These are phyloP conservation scores for Acorus calamus DNA, from an alignment of 106 monocot species.

Conservation along the genomic window DNA sequence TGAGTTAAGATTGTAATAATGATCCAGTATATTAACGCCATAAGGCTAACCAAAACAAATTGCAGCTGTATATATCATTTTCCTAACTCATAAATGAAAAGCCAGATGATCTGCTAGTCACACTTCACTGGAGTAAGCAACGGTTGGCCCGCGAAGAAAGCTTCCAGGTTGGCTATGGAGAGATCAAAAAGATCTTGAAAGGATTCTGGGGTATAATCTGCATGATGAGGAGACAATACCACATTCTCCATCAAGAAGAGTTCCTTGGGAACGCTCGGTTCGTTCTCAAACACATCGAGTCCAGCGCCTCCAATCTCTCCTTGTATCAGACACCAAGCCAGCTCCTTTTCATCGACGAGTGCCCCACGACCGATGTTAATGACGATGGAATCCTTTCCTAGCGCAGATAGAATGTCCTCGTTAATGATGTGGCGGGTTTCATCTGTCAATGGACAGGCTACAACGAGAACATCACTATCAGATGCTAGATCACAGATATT, in stretches of 20 bases:
- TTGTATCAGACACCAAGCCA: constrained; percentile 21
- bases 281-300: constrained; percentile 71
- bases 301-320: constrained; percentile 55
- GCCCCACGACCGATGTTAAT: constrained; percentile 41
- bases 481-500: constrained; percentile 29
- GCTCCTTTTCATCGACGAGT: constrained; percentile 31
- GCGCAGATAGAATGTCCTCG: constrained; percentile 39
- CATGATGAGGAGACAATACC: constrained; percentile 41
- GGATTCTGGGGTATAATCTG: constrained; percentile 30
- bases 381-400: constrained; percentile 50
- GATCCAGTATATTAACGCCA: too few species aligned
- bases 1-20: too few species aligned
- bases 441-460: constrained; percentile 38
- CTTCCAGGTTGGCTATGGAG: constrained; percentile 39
- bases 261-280: constrained; percentile 38
- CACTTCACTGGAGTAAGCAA: constrained; percentile 38
- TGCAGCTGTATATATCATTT: too few species aligned
- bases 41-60: too few species aligned
- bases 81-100: too few species aligned
- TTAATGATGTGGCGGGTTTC: constrained; percentile 62
- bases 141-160: constrained; percentile 55
- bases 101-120: too few species aligned
- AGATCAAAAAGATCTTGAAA: constrained; percentile 9
- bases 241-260: constrained; percentile 54
- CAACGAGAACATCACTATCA: constrained; percentile 35